Base-by-base conservation (phyloP, 2,329 filamentous ascomycete genomes). In the Sporothrix dimorphospora region DNA sequence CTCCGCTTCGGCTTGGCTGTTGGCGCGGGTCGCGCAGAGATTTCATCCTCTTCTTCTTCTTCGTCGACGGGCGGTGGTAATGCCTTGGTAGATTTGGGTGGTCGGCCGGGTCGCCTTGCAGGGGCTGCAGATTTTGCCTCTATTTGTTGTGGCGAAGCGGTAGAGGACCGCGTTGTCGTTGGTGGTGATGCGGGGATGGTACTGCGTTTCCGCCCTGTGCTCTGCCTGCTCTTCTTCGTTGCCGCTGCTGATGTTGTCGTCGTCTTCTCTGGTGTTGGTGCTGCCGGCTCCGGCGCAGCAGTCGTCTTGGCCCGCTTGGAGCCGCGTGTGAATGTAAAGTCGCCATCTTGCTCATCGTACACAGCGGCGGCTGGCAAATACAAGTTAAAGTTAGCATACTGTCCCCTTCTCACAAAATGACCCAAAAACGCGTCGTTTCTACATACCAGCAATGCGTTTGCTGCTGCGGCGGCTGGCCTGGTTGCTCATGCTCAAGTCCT, bases 311-410 rank as follows among this genome's bases (percentile, higher is more conserved):
- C 85, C 77, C 88, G 83, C 78, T 92, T 92, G 12, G 90, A 84
- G 74, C 86, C 89, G 76, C 92, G 88, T 75, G 90, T 89, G 79
- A 94, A 94, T 72, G 89, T 85, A 77, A 94, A 94, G 74, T 92
- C 92, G 77, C 92, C 92, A 82, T 92, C 90, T 77, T 92, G 88
- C 80, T 94, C 92, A 77, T 93, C 91, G 77, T 91, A 91, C 74
- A 81, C 85, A 66, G 78, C 77, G 68, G 77, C 71, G 71, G 77
- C 79, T 79, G 24, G 9, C 3, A n/a, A 72, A 63, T 14, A 49
- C 21, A 47, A 19, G 4, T 40, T 4, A n/a, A 4, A 14, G 76
- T 78, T 72, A 77, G 77, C 59, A 73, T 40, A 59, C 47, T 24
- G n/a, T 0, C 8, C 9, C n/a, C n/a, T n/a, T n/a, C 27, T 40